Conservation (phyloP, 331 rosid genomes). For the Ulmus americana region DNA sequence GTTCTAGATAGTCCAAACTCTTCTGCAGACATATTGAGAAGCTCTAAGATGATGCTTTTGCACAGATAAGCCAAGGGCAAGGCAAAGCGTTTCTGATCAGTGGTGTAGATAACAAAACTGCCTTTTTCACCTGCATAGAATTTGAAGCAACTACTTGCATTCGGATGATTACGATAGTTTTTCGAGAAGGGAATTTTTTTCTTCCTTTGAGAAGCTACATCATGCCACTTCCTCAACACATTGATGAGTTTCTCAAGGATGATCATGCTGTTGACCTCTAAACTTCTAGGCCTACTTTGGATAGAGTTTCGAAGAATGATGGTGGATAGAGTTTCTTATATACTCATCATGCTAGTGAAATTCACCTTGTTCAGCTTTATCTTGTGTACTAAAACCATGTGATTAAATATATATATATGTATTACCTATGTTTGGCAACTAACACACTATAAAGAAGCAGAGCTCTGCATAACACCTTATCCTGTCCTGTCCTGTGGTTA, state of each 20-base stretch:
- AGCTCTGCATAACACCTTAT: background rate
- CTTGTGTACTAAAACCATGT: background rate
- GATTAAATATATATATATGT: background rate
- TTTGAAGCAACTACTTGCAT: background rate
- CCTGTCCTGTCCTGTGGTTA: background rate
- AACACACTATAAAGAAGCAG: background rate
- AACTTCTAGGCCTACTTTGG: background rate
- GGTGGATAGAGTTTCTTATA: background rate
- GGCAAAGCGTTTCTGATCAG: background rate
- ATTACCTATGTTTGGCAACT: background rate
- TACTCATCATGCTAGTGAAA: background rate
- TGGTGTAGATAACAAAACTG: slow-evolving; percentile 12
- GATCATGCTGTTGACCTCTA: background rate
- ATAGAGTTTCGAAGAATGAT: background rate
- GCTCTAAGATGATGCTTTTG: background rate
- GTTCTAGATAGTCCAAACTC: slow-evolving; percentile 8
- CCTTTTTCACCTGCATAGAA: background rate
- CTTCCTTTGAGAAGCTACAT: background rate
- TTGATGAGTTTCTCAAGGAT: background rate
- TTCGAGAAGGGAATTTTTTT: background rate
- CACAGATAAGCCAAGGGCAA: slow-evolving; percentile 10
- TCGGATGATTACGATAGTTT: too few species aligned
- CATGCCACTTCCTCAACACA: slow-evolving; percentile 3
- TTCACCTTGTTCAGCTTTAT: too few species aligned
- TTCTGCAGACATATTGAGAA: slow-evolving; percentile 10